phyloP scores from a whole-genome alignment of 805 yeast species.

The Cyberlindnera misumaiensis region DNA sequence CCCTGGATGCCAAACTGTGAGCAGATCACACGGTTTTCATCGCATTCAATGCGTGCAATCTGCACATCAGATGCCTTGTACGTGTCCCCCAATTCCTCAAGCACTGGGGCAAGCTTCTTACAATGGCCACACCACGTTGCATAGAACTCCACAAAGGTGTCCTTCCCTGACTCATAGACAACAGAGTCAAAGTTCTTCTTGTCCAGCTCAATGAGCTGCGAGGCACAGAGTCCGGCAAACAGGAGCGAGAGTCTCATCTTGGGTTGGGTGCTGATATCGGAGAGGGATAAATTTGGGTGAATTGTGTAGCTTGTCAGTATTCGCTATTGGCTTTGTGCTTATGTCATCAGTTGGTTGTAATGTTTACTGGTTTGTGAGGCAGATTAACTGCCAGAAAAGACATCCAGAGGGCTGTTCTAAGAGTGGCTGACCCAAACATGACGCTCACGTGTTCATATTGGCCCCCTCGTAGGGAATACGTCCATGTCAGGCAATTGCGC shows the following conservation, averaged over 20 bases:
- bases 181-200: slow-evolving; percentile 42
- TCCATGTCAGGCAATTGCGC: too few relatives aligned
- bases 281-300: too few relatives aligned
- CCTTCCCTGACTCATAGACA: slow-evolving; percentile 56
- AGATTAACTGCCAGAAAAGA: too few relatives aligned
- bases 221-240: background rate
- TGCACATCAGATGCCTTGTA: slow-evolving; percentile 51
- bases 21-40: slow-evolving; percentile 75
- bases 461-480: too few relatives aligned
- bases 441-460: too few relatives aligned
- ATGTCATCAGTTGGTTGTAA: too few relatives aligned
- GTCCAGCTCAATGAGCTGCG: slow-evolving; percentile 1
- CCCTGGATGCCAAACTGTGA: slow-evolving; percentile 67
- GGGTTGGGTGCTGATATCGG: too few relatives aligned
- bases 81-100: slow-evolving; percentile 74
- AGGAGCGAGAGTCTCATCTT: background rate
- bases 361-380: too few relatives aligned
- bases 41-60: slow-evolving; percentile 85
- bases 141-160: slow-evolving; percentile 78
- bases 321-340: too few relatives aligned
- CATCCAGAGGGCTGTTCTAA: too few relatives aligned
- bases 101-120: slow-evolving; percentile 80
- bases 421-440: too few relatives aligned
- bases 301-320: too few relatives aligned
- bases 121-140: slow-evolving; percentile 99